phyloP scores from a whole-genome alignment of 768 basidiomycete genomes.

The Stropharia rugosoannulata region DNA sequence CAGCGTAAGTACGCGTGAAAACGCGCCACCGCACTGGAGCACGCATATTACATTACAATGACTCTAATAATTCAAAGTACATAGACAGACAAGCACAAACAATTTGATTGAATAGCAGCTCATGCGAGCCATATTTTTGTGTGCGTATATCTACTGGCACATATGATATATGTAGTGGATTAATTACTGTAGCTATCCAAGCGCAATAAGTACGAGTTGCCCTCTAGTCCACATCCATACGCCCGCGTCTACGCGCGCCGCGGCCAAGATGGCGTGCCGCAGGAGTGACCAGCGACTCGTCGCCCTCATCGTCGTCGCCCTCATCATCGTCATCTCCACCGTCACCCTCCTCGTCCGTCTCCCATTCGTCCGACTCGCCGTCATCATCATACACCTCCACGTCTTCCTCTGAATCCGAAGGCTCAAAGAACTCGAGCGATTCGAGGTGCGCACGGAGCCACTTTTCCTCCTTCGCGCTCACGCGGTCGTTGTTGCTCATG shows the following conservation, averaged over 20 bases:
- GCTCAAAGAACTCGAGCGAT: constrained; percentile 55
- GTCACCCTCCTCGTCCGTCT: constrained; percentile 9
- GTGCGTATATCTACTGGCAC: no score
- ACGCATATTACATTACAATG: no score
- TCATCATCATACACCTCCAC: constrained; percentile 19
- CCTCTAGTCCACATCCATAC: constrained; percentile 1
- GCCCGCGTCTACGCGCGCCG: background rate
- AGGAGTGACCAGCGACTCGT: constrained; percentile 14
- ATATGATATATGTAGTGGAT: no score
- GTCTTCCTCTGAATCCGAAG: constrained; percentile 48
- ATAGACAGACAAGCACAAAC: no score
- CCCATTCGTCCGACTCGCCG: constrained; percentile 8
- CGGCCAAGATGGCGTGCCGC: constrained; percentile 17
- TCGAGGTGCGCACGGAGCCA: constrained; percentile 56
- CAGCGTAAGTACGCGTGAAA: no score
- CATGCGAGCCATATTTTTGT: no score
- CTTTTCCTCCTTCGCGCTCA: constrained; percentile 39
- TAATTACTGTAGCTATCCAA: no score
- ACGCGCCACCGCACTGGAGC: no score
- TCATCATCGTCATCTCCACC: constrained; percentile 24
- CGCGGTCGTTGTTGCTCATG: constrained; percentile 43
- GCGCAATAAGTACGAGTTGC: no score
- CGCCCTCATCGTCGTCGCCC: constrained; percentile 8
- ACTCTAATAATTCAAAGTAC: no score
- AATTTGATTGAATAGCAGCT: no score